A percentile compares a stretch with the other conserved stretches of the same genome.
Evolutionary conservation across 2,329 filamentous ascomycete species (phyloP).

Genomic region (Fusarium sp.): DNA sequence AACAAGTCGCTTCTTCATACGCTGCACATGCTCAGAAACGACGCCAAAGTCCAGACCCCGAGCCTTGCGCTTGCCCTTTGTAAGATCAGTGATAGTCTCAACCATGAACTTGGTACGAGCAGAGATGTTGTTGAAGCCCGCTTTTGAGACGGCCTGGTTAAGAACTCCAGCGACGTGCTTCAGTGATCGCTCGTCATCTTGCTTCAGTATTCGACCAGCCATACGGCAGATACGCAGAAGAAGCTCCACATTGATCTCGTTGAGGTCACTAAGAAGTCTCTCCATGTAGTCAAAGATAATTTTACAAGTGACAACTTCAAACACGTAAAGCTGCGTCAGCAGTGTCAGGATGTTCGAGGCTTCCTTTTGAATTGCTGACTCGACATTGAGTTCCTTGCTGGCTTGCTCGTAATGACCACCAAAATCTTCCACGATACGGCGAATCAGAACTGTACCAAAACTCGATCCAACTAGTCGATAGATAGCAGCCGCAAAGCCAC

Average conservation of each 20-base stretch:
- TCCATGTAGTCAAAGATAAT: conserved; percentile 93
- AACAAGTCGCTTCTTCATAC: conserved; percentile 90
- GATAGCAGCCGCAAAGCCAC: conserved; percentile 87
- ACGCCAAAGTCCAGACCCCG: conserved; percentile 77
- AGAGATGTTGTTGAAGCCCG: conserved; percentile 78
- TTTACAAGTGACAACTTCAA: conserved; percentile 85
- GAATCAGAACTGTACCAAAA: conserved; percentile 88
- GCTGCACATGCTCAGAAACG: conserved; percentile 82
- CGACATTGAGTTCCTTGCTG: conserved; percentile 57
- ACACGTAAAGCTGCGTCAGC: conserved; percentile 89
- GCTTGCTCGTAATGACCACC: conserved; percentile 70
- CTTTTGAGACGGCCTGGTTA: conserved; percentile 75
- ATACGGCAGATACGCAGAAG: conserved; percentile 86
- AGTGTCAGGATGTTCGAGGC: conserved; percentile 82
- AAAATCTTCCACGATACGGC: conserved; percentile 81
- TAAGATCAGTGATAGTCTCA: conserved; percentile 92
- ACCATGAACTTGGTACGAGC: conserved; percentile 98
- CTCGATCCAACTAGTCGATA: conserved; percentile 91
- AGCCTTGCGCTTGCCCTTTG: conserved; percentile 91
- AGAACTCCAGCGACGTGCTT: conserved; percentile 89
- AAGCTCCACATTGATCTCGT: conserved; percentile 89
- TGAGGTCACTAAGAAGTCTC: conserved; percentile 78
- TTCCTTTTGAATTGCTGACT: conserved; percentile 52
- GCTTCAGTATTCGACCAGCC: conserved; percentile 83
- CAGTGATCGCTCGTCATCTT: conserved; percentile 87